Base-by-base conservation (phyloP, 2,329 filamentous ascomycete genomes). In the Blastomyces silverae region DNA sequence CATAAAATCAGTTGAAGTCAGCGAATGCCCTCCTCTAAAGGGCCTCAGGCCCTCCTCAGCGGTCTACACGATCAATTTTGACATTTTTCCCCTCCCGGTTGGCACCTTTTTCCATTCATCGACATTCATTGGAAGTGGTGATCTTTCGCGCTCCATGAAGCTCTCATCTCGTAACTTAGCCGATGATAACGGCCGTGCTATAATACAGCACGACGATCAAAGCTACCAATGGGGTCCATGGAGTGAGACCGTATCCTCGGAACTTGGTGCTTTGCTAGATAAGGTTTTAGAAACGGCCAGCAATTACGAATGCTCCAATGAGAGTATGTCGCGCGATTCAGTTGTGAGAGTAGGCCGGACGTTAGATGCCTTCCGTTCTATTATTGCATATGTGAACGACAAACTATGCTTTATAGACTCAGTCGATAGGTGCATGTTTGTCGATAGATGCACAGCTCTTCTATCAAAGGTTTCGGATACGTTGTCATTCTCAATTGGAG, bases 61-160 rank as follows among this genome's bases (percentile, higher is more conserved):
- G 3, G 75, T 75, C 25, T 86, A 85, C 68, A 73, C 83, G 1
- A 76, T 77, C 13, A 80, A 82, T 66, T 87, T 87, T 65, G 82
- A 83, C 62, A 73, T 85, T 10, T 71, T 71, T 5, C 81, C 82
- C 31, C 71, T 87, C 8, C 75, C 74, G 10, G 66, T 76, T 7
- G 84, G 81, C 1, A 84, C 82, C 0, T 85, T 80, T 69, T 87
- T 86, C 67, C 82, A 84, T 66, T 73, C 79, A 55, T 78, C 76
- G 57, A 85, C 84, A 4, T 84, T 87, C 66, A 76, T 87, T 65
- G 85, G 85, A 37, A 84, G 83, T 68, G 83, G 83, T 2, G 80
- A 83, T 34, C 80, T 87, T 58, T 71, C 73, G 20, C 77, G 76
- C 46, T 80, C 80, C 46, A 68, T 87, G 5, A 67, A 73, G 13